Conservation (phyloP, 2,329 filamentous ascomycete species). For the Claviceps sp. region DNA sequence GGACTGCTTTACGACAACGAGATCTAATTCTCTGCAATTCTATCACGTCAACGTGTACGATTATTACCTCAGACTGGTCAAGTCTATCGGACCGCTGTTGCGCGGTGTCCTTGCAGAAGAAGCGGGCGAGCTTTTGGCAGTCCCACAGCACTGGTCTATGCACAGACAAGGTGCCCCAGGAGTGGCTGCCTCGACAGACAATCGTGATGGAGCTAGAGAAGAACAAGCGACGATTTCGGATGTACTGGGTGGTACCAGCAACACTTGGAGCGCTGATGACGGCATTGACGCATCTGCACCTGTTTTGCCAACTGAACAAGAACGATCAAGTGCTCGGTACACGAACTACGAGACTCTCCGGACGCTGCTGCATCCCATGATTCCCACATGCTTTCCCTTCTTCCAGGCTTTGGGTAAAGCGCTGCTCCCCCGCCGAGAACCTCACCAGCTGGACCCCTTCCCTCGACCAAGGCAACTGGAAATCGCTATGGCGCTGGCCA, state of each 20-base stretch:
- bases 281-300: constrained; percentile 11
- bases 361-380: constrained; percentile 63
- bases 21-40: constrained; percentile 53
- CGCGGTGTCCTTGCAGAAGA: constrained; percentile 77
- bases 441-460: constrained; percentile 42
- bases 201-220: constrained; percentile 11
- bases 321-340: constrained; percentile 31
- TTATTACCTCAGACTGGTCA: constrained; percentile 62
- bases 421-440: constrained; percentile 58
- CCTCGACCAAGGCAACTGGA: constrained; percentile 38
- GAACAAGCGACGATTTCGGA: constrained; percentile 18
- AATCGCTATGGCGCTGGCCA: constrained; percentile 53
- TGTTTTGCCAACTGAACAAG: constrained; percentile 26
- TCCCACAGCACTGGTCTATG: constrained; percentile 54
- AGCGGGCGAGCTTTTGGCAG: constrained; percentile 56
- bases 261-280: constrained; percentile 14
- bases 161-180: constrained; percentile 17
- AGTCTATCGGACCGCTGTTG: constrained; percentile 63
- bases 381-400: constrained; percentile 69
- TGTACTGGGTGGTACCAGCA: constrained; percentile 15
- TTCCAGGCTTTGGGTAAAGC: constrained; percentile 77
- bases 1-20: constrained; percentile 57
- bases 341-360: constrained; percentile 68
- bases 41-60: constrained; percentile 72
- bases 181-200: constrained; percentile 10